Evolutionary conservation across 331 rosid species (phyloP).

Genomic region (Acacia pycnantha): DNA sequence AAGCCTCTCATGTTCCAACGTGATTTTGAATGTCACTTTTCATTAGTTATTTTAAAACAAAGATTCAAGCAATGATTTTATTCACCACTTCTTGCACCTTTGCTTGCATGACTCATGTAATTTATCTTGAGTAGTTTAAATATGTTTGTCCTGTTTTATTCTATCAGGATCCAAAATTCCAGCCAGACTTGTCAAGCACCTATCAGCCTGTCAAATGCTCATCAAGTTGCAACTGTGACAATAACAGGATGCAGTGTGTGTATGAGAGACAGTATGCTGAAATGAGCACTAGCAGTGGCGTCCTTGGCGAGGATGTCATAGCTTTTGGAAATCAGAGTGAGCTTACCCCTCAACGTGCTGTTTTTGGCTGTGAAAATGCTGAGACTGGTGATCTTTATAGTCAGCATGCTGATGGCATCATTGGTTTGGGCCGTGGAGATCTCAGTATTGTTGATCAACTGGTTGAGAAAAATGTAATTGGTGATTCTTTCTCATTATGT

Average conservation of each 20-base stretch:
- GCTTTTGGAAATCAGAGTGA: conserved; percentile 86
- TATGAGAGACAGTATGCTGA: conserved; percentile 97
- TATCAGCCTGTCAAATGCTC: conserved; percentile 77
- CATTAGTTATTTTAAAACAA: conserved; percentile 3
- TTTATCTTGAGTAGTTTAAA: conserved; percentile 18
- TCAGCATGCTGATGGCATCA: conserved; percentile 97
- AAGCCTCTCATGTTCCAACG: background rate
- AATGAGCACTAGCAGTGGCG: conserved; percentile 93
- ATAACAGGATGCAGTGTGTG: conserved; percentile 57
- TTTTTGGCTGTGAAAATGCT: conserved; percentile 85
- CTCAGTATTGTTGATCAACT: conserved; percentile 91
- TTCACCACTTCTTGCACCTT: background rate
- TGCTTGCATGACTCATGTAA: background rate
- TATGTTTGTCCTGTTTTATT: conserved; percentile 28
- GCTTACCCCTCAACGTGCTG: conserved; percentile 76
- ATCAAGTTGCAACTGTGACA: conserved; percentile 76
- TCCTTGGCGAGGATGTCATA: conserved; percentile 83
- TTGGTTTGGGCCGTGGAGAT: conserved; percentile 94
- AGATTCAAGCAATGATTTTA: conserved; percentile 8
- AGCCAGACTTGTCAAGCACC: conserved; percentile 76
- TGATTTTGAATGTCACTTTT: conserved; percentile 5
- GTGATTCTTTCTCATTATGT: conserved; percentile 90
- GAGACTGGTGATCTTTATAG: conserved; percentile 93
- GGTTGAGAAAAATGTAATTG: conserved; percentile 68
- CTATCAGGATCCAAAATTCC: conserved; percentile 79